Conservation (phyloP, 2,329 filamentous ascomycete genomes). For the Rhynchosporium graminicola region DNA sequence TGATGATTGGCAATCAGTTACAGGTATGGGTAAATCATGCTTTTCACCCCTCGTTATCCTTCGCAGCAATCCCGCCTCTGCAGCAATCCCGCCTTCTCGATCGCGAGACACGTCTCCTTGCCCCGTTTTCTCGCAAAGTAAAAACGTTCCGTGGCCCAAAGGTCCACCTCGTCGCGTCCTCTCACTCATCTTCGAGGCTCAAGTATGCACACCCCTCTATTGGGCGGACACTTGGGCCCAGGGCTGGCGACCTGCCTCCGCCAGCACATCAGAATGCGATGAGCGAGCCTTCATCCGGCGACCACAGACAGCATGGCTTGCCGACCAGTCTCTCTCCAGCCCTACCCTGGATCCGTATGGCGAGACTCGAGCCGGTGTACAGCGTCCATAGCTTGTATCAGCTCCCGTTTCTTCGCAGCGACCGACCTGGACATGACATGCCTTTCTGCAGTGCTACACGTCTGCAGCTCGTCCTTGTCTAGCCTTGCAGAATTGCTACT, state of each 20-base stretch:
- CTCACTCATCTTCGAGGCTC: slow-evolving; percentile 8
- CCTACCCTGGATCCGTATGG: slow-evolving; percentile 13
- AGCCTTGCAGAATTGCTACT: slow-evolving; percentile 5
- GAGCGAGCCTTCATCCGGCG: slow-evolving; percentile 5
- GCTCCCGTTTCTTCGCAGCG: not conserved
- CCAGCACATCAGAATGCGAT: slow-evolving; percentile 17
- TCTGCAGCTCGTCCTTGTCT: slow-evolving; percentile 1
- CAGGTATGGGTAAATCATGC: no score
- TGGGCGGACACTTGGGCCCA: slow-evolving; percentile 5
- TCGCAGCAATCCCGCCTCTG: not conserved
- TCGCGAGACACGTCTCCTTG: slow-evolving; percentile 14
- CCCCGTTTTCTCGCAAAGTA: not conserved
- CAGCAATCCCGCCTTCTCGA: no score
- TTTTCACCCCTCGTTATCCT: no score
- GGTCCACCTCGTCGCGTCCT: slow-evolving; percentile 9
- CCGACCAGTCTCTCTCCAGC: slow-evolving; percentile 17
- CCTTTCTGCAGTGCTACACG: slow-evolving; percentile 2
- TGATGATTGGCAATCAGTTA: no score
- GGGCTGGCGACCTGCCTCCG: slow-evolving; percentile 12
- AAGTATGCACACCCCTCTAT: slow-evolving; percentile 13
- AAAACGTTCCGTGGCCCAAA: slow-evolving; percentile 7
- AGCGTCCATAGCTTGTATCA: not conserved
- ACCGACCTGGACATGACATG: not conserved
- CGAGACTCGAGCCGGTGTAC: slow-evolving; percentile 2
- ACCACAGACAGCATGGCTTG: slow-evolving; percentile 16